Percentiles rank a stretch among this genome's conserved stretches.
Conservation (phyloP, 257 asterid species). For the Scutellaria barbata region DNA sequence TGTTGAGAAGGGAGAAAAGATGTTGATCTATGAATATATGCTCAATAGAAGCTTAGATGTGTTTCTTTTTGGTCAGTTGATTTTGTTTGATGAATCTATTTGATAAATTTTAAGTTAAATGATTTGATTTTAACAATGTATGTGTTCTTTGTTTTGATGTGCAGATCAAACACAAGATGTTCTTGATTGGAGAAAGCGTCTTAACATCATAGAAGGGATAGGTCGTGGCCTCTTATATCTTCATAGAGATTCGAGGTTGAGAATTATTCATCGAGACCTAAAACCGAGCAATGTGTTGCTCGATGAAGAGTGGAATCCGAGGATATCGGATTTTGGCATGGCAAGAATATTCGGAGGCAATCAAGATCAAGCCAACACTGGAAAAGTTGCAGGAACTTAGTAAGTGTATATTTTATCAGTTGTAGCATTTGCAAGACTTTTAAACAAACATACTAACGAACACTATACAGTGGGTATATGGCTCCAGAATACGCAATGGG, state of each 20-base stretch:
- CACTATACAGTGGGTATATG: constrained; percentile 37
- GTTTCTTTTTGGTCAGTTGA: constrained; percentile 46
- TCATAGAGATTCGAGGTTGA: constrained; percentile 50
- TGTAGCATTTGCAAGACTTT: too few relatives aligned
- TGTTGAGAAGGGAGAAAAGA: constrained; percentile 50
- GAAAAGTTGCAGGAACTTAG: constrained; percentile 50
- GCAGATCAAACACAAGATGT: constrained; percentile 31
- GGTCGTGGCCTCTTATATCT: constrained; percentile 53
- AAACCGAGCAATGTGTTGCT: constrained; percentile 50
- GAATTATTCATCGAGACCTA: constrained; percentile 48
- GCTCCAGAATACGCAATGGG: constrained; percentile 43
- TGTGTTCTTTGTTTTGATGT: neutral
- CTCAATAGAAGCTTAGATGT: constrained; percentile 51
- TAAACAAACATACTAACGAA: neutral
- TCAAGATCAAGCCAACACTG: constrained; percentile 49
- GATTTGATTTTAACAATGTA: neutral
- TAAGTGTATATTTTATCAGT: constrained; percentile 25
- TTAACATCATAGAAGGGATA: constrained; percentile 49
- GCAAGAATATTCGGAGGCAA: constrained; percentile 54
- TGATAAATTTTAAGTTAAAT: neutral
- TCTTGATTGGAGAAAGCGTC: constrained; percentile 48
- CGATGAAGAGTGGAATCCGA: constrained; percentile 45
- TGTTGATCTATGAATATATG: constrained; percentile 50
- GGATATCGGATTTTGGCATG: constrained; percentile 60
- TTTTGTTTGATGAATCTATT: neutral